Evolutionary conservation across 805 yeast species (phyloP).

Genomic region (Candida dajiaensis): DNA sequence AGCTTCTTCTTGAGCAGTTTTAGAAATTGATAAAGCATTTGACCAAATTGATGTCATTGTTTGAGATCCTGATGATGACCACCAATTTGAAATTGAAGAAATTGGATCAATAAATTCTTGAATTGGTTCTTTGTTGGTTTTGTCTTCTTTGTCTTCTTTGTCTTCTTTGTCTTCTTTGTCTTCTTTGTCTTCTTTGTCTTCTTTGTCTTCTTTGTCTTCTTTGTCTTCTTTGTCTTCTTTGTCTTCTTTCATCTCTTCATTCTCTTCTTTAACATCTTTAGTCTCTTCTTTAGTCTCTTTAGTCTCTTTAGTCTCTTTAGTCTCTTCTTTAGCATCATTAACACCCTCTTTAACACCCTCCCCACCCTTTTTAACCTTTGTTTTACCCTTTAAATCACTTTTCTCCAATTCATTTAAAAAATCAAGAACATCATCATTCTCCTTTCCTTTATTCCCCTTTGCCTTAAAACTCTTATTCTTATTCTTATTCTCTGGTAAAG

Average conservation of each 20-base stretch:
- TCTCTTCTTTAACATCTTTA: constrained; percentile 7
- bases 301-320: constrained; percentile 10
- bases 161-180: constrained; percentile 11
- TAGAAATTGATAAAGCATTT: constrained; percentile 45
- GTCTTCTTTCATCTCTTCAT: too few species aligned
- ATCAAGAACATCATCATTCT: constrained; percentile 34
- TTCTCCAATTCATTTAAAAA: constrained; percentile 60
- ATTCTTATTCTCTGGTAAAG: constrained; percentile 54
- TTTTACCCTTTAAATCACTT: constrained; percentile 21
- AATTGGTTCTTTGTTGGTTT: constrained; percentile 8
- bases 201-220: constrained; percentile 1
- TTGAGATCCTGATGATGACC: constrained; percentile 63
- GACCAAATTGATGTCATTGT: constrained; percentile 67
- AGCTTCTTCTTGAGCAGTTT: constrained; percentile 30
- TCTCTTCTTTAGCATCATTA: constrained; percentile 8
- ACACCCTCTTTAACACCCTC: constrained; percentile 5
- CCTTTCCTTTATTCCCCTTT: constrained; percentile 36
- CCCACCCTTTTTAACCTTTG: too few species aligned
- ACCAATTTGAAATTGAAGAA: constrained; percentile 64
- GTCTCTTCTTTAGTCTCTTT: too few species aligned
- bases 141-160: constrained; percentile 4
- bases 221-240: constrained; percentile 15
- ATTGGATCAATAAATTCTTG: constrained; percentile 49
- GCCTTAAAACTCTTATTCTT: constrained; percentile 20
- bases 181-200: constrained; percentile 5